Evolutionary conservation across 768 basidiomycete genomes (phyloP).

Genomic region (Trametes sanguinea): DNA sequence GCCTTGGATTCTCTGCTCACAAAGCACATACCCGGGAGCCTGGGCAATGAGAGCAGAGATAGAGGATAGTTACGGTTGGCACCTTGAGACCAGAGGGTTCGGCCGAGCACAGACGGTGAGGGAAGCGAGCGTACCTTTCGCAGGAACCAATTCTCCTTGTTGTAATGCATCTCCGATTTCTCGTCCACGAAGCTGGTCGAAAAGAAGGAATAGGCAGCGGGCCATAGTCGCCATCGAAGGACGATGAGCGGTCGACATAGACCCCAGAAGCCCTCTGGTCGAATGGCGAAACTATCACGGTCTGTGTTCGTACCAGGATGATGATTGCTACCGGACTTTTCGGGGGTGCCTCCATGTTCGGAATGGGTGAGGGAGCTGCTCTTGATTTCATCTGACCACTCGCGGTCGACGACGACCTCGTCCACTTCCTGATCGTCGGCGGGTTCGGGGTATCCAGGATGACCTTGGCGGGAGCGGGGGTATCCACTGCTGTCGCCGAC

Average conservation of each 20-base stretch:
- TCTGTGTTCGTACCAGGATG: conserved; percentile 41
- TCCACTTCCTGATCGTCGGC: conserved; percentile 55
- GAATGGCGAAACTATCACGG: conserved; percentile 37
- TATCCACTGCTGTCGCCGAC: conserved; percentile 41
- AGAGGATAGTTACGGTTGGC: no score
- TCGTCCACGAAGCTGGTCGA: conserved; percentile 59
- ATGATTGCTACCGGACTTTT: conserved; percentile 50
- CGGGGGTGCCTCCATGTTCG: conserved; percentile 49
- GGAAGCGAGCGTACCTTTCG: conserved; percentile 45
- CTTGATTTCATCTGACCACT: conserved; percentile 63
- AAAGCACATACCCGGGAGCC: no score
- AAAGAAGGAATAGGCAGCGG: conserved; percentile 58
- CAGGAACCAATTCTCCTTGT: conserved; percentile 72
- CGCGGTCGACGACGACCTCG: conserved; percentile 75
- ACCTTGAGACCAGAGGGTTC: no score
- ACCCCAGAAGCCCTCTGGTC: conserved; percentile 40
- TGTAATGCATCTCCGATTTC: conserved; percentile 51
- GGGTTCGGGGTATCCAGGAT: conserved; percentile 31
- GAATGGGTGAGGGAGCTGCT: conserved; percentile 52
- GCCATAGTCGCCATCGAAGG: conserved; percentile 62
- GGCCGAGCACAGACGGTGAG: background rate
- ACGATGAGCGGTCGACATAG: conserved; percentile 40
- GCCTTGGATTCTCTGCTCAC: no score
- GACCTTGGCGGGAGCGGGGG: conserved; percentile 27
- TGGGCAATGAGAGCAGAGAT: no score